Base-by-base conservation (phyloP, 176 grass and related monocot genomes). In the Avena sativa region DNA sequence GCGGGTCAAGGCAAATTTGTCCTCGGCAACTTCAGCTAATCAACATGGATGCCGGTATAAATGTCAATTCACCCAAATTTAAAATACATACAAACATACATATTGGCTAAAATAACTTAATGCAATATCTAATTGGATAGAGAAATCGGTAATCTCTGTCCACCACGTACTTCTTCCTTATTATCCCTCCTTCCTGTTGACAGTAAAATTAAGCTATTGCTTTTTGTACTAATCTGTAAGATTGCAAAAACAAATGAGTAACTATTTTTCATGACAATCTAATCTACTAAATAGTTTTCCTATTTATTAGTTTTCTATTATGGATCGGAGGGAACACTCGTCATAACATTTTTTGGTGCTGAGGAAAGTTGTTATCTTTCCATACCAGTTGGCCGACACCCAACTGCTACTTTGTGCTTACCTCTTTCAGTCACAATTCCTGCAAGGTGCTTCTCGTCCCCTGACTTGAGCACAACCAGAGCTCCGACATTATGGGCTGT, bases 391-490 rank as follows among this genome's bases (percentile, higher is more conserved):
- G 17, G n/a, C 28, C 5, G 44, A 71, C 4, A 30, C 19, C 32
- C 17, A 58, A 26, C 19, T 66, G 53, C 15, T 68, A 43, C 61
- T 79, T 46, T 49, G 7, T 63, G 48, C 23, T 75, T 90, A 98
- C 97, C 97, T 94, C 94, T 94, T 85, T 98, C 94, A 10, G 97
- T 93, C 15, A 98, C 66, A 62, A 98, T 98, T 71, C 97, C 94
- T 38, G 90, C 97, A 58, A 93, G 76, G 59, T 94, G 77, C 28
- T 90, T 96, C 55, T 89, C 90, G 72, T 93, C 92, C 79, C 90
- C 94, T 12, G 90, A 93, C 80, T 94, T 93, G 81, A 98, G 73
- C 11, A 98, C 97, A 57, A 98, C 97, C n/a, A 98, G 83, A 69
- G 97, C 90, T 75, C 97, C 97, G 66, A 96, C 76, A 65, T 96